Evolutionary conservation across 148 eudicot species (phyloP).

Genomic region (Drosera capensis): DNA sequence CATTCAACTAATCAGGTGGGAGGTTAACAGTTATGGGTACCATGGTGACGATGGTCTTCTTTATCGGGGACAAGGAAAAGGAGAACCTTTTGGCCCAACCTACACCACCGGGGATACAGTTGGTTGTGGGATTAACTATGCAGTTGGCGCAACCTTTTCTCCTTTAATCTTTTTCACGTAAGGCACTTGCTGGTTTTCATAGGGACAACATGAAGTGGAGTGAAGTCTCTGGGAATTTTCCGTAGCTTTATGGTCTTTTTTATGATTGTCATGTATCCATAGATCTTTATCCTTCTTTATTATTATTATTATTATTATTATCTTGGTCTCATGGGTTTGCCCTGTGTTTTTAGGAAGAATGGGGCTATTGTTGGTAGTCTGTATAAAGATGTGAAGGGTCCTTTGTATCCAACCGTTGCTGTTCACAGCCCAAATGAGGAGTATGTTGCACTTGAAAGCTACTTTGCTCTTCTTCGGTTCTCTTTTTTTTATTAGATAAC

Average conservation of each 20-base stretch:
- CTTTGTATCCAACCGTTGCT: conserved; percentile 75
- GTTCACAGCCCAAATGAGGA: conserved; percentile 96
- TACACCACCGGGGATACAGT: conserved; percentile 68
- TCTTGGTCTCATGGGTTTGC: conserved; percentile 5
- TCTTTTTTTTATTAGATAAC: not conserved
- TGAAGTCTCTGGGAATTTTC: conserved; percentile 8
- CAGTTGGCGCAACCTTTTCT: too few relatives aligned
- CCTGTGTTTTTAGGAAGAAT: conserved; percentile 49
- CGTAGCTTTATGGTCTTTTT: conserved; percentile 7
- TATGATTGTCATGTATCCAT: not conserved
- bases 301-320: not conserved
- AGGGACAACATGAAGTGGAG: conserved; percentile 6
- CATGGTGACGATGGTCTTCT: conserved; percentile 89
- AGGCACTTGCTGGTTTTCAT: conserved; percentile 15
- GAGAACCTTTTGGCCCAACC: conserved; percentile 73
- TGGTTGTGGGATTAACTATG: conserved; percentile 87
- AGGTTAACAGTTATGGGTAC: conserved; percentile 91
- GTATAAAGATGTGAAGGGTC: conserved; percentile 67
- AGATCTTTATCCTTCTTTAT: not conserved
- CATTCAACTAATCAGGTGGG: conserved; percentile 45
- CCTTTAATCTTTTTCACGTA: conserved; percentile 94
- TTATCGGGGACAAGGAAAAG: conserved; percentile 78
- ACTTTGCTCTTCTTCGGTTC: not conserved
- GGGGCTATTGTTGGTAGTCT: conserved; percentile 53
- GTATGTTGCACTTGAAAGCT: conserved; percentile 69